Evolutionary conservation across 2,329 filamentous ascomycete species (phyloP), one percentile per base, ranked within the genome.

Genomic region (Scedosporium minutisporum): DNA sequence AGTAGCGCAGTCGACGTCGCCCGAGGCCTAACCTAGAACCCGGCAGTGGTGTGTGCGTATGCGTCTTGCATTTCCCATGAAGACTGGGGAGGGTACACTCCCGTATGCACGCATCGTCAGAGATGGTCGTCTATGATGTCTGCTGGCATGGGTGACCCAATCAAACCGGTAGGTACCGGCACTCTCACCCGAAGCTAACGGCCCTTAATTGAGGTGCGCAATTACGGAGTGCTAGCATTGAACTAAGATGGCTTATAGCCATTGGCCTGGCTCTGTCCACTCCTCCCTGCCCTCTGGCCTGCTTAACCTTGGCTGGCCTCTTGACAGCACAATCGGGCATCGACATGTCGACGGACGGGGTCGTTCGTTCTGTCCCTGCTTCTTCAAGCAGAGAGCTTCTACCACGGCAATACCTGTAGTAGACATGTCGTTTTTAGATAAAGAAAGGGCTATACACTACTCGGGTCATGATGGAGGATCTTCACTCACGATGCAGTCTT

Each of bases 281-380:
- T 27, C 57, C 57, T 27, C 44, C 59, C 14, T 61, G 14, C n/a
- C 18, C 42, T 33, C 42, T 27, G 12, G 10, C 41, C 18, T 23
- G 14, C 23, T 25, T 6, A 61, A 29, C 58, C 23, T 23, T 53
- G 21, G 42, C 27, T 16, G 10, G 33, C 33, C n/a, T 38, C n/a
- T 53, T 27, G n/a, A 41, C 44, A 61, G 59, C 14, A 51, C n/a
- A 29, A 33, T 61, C 44, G 27, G 59, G 59, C 59, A 61, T 61
- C 59, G 44, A 60, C 58, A 25, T 60, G 58, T 48, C 41, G 18
- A 38, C n/a, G 21, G 27, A n/a, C 21, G 27, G 33, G 10, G 51
- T 25, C 16, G 16, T n/a, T 48, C 44, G 9, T n/a, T 48, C 9
- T 21, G 44, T 18, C 44, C 44, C 18, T 21, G 16, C 44, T 48